Base-by-base conservation (phyloP, 148 eudicot species). In the Agrostemma githago region DNA sequence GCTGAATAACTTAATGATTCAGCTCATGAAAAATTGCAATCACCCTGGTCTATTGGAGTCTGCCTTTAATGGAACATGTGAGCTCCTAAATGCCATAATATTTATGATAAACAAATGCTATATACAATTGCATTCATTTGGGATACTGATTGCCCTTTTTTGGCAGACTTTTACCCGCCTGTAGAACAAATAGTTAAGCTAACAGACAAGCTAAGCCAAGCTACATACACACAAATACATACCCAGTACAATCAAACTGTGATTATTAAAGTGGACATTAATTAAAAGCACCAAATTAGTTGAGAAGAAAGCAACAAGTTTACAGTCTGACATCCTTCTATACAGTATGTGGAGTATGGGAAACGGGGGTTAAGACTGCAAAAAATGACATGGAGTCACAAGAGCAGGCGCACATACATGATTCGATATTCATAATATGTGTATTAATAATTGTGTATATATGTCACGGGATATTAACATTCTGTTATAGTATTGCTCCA, bases 31-130 rank as follows among this genome's bases (percentile, higher is more conserved):
- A 82, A 89, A 87, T 79, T 95, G 99, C 85, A 87, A 90, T 85
- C 99, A 95, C 82, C 99, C 99, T 26, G 97, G 90, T 84, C 94
- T 95, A 5, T 75, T 95, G 84, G 88, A 90, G 82, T 88, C 99
- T 8, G 86, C 78, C 15, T 92, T 83, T 84, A 86, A 90, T 84
- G 94, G 90, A 66, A 85, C 96, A 68, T 80, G 99, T 95, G 87
- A 79, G 99, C 85, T 14, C 20, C 12, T 65, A 54, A 73, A 60
- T 68, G 19, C 14, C 40, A 15, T 12, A 3, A 37, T 5, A 19
- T 3, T 5, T 62, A 43, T 0, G 8, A 62, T 21, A 65, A 42
- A 39, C 16, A 17, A 34, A 41, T n/a, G 17, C 6, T 12, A 64
- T 8, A 21, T 20, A 2, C 2, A 17, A 42, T 67, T 67, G 54